Evolutionary conservation across 495 filamentous ascomycete genomes (phyloP).

Genomic region (Xylaria nigripes): DNA sequence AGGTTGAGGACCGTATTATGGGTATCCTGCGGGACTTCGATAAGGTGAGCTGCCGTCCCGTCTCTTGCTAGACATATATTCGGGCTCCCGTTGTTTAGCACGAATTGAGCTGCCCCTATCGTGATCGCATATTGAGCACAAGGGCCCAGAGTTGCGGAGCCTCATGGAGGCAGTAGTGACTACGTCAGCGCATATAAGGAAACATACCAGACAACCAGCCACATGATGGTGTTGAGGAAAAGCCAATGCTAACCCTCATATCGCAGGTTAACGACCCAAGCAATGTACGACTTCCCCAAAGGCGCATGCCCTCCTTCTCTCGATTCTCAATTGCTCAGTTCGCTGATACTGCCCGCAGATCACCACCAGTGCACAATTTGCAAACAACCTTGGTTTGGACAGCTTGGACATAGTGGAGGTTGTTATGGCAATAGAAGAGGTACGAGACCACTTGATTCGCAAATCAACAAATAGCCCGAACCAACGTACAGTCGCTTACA

Average conservation of each 20-base stretch:
- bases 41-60: slow-evolving; percentile 59
- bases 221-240: not conserved
- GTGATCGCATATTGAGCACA: not conserved
- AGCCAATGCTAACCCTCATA: slow-evolving; percentile 18
- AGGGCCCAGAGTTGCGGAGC: not conserved
- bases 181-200: not conserved
- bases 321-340: not conserved
- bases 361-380: slow-evolving; percentile 72
- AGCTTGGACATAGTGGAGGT: slow-evolving; percentile 98
- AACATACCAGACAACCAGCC: not conserved
- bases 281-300: slow-evolving; percentile 50
- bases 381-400: slow-evolving; percentile 92
- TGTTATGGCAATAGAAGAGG: slow-evolving; percentile 99
- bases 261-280: slow-evolving; percentile 61
- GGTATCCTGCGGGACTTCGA: slow-evolving; percentile 89
- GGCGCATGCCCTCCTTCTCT: not conserved
- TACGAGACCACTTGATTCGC: slow-evolving; percentile 32
- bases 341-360: slow-evolving; percentile 49
- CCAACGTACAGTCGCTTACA: slow-evolving; percentile 19
- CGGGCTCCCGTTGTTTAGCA: not conserved
- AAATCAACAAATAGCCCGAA: not conserved
- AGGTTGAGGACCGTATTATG: slow-evolving; percentile 89
- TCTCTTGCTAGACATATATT: not conserved
- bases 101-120: not conserved
- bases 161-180: not conserved